These are phyloP conservation scores for Globisporangium acanthophoron DNA, from an alignment of 352 stramenopile species.

Conservation along the genomic window DNA sequence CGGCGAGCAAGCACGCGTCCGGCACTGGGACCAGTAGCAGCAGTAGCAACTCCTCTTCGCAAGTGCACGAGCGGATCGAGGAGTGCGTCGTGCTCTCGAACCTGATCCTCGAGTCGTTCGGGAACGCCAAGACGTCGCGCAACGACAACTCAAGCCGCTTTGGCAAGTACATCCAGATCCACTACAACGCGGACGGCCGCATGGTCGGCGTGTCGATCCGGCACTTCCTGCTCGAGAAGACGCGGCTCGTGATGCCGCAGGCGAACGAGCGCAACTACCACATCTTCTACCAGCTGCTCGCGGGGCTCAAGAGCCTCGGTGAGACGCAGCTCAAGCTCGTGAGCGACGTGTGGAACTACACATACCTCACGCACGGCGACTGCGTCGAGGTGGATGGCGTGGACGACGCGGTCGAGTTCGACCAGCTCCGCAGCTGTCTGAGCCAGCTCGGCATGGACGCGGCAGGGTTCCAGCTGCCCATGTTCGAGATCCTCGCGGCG, in stretches of 20 bases:
- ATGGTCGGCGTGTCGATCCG: constrained; percentile 75
- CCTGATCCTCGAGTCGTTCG: constrained; percentile 80
- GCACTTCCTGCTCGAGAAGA: constrained; percentile 81
- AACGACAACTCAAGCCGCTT: constrained; percentile 91
- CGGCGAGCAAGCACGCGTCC: constrained; percentile 54
- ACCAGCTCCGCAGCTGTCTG: constrained; percentile 57
- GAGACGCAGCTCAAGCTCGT: constrained; percentile 24
- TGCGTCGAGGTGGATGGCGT: constrained; percentile 73
- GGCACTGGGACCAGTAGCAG: neutral
- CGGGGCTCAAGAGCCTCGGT: constrained; percentile 30
- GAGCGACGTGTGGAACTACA: constrained; percentile 63
- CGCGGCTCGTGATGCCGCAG: constrained; percentile 59
- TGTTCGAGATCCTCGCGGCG: constrained; percentile 68
- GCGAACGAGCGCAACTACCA: constrained; percentile 79
- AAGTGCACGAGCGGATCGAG: constrained; percentile 75
- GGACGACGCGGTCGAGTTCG: constrained; percentile 67
- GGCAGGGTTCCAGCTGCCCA: constrained; percentile 49
- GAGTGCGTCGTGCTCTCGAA: constrained; percentile 81
- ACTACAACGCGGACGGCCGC: constrained; percentile 66
- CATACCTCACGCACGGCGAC: constrained; percentile 63
- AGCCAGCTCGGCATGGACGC: constrained; percentile 65
- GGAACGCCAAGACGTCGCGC: constrained; percentile 77
- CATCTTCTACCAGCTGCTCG: constrained; percentile 77
- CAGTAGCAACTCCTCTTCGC: constrained; percentile 10
- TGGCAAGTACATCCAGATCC: constrained; percentile 89